These are phyloP conservation scores for Rutstroemia sp. DNA, from an alignment of 2,329 filamentous ascomycete species.

Conservation along the genomic window DNA sequence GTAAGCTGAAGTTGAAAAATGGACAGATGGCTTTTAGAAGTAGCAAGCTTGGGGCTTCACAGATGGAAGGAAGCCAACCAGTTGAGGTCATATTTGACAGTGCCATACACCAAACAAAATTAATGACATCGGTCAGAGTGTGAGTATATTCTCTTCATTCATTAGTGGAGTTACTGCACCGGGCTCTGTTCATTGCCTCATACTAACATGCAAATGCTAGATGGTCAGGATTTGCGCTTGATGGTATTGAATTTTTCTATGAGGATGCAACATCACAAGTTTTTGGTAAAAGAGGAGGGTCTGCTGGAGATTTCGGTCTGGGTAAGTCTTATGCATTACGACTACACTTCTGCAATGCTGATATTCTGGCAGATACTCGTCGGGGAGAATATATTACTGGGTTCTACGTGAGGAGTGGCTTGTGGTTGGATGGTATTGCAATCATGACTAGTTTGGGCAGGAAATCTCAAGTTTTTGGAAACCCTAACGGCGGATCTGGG, in stretches of 20 bases:
- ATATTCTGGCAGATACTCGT: slow-evolving; percentile 55
- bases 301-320: slow-evolving; percentile 65
- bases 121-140: slow-evolving; percentile 67
- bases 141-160: slow-evolving; percentile 41
- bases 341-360: not conserved
- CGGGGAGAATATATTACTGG: slow-evolving; percentile 82
- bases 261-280: slow-evolving; percentile 79
- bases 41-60: slow-evolving; percentile 63
- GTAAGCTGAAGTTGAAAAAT: slow-evolving; percentile 67
- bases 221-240: slow-evolving; percentile 54
- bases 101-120: slow-evolving; percentile 53
- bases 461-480: slow-evolving; percentile 79
- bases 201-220: slow-evolving; percentile 1
- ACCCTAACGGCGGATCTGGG: slow-evolving; percentile 71
- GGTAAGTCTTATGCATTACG: slow-evolving; percentile 42
- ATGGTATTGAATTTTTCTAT: slow-evolving; percentile 89
- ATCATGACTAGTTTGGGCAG: slow-evolving; percentile 85
- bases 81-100: slow-evolving; percentile 71
- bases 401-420: slow-evolving; percentile 72
- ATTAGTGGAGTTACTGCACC: not conserved
- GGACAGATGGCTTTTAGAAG: slow-evolving; percentile 70
- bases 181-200: not conserved
- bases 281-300: slow-evolving; percentile 75
- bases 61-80: slow-evolving; percentile 61
- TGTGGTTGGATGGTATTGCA: slow-evolving; percentile 83